These are phyloP conservation scores for Exobasidium rhododendri DNA, from an alignment of 1,284 basidiomycete genomes.

Conservation along the genomic window DNA sequence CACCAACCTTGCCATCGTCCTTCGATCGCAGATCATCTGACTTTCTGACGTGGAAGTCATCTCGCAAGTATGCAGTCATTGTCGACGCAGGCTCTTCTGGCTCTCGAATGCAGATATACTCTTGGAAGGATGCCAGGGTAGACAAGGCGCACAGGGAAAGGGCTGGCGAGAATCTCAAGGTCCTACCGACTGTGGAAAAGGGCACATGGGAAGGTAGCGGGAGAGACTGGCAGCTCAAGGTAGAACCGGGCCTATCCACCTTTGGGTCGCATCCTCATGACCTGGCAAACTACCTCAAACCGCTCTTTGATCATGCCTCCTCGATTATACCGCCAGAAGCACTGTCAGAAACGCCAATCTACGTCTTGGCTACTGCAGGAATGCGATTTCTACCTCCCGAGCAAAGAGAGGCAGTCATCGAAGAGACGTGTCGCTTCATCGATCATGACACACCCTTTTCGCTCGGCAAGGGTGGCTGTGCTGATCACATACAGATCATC, in stretches of 20 bases:
- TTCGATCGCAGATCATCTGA: background rate
- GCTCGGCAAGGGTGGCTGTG: conserved; percentile 62
- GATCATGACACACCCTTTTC: conserved; percentile 76
- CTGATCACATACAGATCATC: conserved; percentile 86
- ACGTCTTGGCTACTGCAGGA: conserved; percentile 92
- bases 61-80: conserved; percentile 74
- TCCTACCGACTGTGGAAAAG: conserved; percentile 82
- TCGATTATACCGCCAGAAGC: conserved; percentile 79
- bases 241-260: conserved; percentile 88
- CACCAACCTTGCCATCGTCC: background rate
- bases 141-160: conserved; percentile 54
- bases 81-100: conserved; percentile 98
- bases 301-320: conserved; percentile 77
- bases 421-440: conserved; percentile 74
- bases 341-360: conserved; percentile 79
- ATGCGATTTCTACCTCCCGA: conserved; percentile 79
- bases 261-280: conserved; percentile 69
- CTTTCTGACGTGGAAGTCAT: conserved; percentile 21
- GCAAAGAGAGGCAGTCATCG: conserved; percentile 71
- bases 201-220: conserved; percentile 70
- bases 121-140: conserved; percentile 79
- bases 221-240: conserved; percentile 76
- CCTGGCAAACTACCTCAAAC: conserved; percentile 72
- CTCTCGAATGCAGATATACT: conserved; percentile 92
- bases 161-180: conserved; percentile 41